Percentiles rank a stretch among this genome's conserved stretches.
Evolutionary conservation across 2,329 filamentous ascomycete genomes (phyloP).

Genomic region (Plenodomus biglobosus): DNA sequence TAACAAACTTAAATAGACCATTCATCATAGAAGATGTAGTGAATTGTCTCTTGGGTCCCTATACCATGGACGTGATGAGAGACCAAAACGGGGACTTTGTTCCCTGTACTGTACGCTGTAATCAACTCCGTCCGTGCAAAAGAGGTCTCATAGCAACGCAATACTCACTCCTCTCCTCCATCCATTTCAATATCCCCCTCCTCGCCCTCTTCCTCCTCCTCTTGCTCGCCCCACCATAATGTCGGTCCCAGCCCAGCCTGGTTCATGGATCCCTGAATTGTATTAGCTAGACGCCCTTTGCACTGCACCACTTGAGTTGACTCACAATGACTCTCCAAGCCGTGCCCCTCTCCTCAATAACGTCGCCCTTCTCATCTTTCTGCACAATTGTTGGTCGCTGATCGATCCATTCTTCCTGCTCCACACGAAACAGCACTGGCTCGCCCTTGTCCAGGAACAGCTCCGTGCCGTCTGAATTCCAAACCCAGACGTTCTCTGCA

Average conservation of each 20-base stretch:
- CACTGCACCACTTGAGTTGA: not conserved
- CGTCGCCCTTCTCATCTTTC: slow-evolving; percentile 63
- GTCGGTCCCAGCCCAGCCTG: slow-evolving; percentile 51
- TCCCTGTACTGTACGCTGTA: slow-evolving; percentile 8
- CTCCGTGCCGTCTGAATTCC: slow-evolving; percentile 70
- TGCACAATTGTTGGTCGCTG: slow-evolving; percentile 78
- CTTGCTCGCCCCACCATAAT: slow-evolving; percentile 49
- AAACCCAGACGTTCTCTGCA: slow-evolving; percentile 79
- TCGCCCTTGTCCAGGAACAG: slow-evolving; percentile 91
- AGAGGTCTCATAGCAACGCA: not conserved
- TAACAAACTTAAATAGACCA: too few species aligned
- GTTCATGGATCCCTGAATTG: slow-evolving; percentile 49
- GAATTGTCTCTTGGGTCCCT: too few species aligned
- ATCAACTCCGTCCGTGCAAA: not conserved
- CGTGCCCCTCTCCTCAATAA: slow-evolving; percentile 64
- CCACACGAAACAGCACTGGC: slow-evolving; percentile 80
- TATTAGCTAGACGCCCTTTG: slow-evolving; percentile 9
- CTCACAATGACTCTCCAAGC: slow-evolving; percentile 66
- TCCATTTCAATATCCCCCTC: slow-evolving; percentile 35
- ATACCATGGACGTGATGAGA: not conserved
- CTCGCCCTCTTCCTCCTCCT: slow-evolving; percentile 31
- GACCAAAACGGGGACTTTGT: not conserved
- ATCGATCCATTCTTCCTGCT: slow-evolving; percentile 89
- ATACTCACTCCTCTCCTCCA: slow-evolving; percentile 20
- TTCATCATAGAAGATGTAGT: too few species aligned